Evolutionary conservation across 2,329 filamentous ascomycete genomes (phyloP).

Genomic region (Colletotrichum sp.): DNA sequence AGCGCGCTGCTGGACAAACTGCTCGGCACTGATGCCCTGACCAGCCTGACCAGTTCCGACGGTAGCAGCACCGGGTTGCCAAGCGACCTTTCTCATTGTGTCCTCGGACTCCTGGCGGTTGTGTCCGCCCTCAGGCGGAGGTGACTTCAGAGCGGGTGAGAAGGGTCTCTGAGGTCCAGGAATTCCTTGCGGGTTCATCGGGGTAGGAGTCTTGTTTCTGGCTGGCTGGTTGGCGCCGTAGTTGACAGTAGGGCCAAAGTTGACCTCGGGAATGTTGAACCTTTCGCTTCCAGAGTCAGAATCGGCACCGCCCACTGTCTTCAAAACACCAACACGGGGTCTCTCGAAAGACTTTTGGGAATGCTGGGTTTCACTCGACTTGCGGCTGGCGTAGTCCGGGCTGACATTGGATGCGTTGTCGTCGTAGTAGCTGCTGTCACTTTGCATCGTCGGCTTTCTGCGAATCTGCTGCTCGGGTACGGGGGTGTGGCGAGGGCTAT

Average conservation of each 20-base stretch:
- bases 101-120: constrained; percentile 55
- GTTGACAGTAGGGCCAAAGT: constrained; percentile 86
- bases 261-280: constrained; percentile 72
- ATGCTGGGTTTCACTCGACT: constrained; percentile 48
- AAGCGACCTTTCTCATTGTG: constrained; percentile 71
- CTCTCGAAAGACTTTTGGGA: constrained; percentile 59
- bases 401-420: constrained; percentile 69
- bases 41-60: constrained; percentile 44
- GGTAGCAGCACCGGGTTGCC: constrained; percentile 74
- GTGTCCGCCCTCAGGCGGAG: constrained; percentile 36
- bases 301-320: constrained; percentile 70
- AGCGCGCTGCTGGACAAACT: constrained; percentile 82
- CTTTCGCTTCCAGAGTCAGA: constrained; percentile 21
- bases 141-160: constrained; percentile 32
- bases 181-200: constrained; percentile 25
- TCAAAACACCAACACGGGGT: constrained; percentile 80
- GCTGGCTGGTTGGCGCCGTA: constrained; percentile 50
- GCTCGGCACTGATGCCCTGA: constrained; percentile 73
- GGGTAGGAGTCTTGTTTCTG: constrained; percentile 34
- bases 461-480: constrained; percentile 26
- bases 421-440: constrained; percentile 58
- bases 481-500: constrained; percentile 23
- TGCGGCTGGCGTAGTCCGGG: constrained; percentile 78
- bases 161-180: constrained; percentile 31
- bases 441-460: constrained; percentile 36